Evolutionary conservation across 2,329 filamentous ascomycete genomes (phyloP).

Genomic region (Beauveria australis): DNA sequence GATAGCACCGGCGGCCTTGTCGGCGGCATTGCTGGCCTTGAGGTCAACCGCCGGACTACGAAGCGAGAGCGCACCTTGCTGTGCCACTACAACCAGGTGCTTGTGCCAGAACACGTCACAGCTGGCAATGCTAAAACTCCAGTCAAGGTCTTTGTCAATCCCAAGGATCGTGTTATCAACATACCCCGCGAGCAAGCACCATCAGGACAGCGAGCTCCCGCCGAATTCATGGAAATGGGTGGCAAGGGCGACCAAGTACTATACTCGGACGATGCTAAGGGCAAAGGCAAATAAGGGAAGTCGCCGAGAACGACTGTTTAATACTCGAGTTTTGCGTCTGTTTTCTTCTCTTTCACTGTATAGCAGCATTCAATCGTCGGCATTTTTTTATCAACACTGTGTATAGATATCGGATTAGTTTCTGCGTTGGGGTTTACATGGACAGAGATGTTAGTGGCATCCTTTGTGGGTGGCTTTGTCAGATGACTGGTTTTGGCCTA

Average conservation of each 20-base stretch:
- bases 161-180: conserved; percentile 36
- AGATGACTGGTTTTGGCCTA: not conserved
- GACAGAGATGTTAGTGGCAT: not conserved
- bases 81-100: conserved; percentile 69
- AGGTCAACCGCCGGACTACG: conserved; percentile 75
- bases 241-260: conserved; percentile 77
- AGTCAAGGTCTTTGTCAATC: conserved; percentile 71
- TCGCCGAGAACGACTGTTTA: not conserved
- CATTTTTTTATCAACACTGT: conserved; percentile 1
- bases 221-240: conserved; percentile 77
- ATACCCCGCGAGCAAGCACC: conserved; percentile 55
- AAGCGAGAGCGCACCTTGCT: conserved; percentile 79
- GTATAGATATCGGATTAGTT: conserved; percentile 8
- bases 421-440: not conserved
- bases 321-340: not conserved
- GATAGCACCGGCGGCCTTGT: conserved; percentile 92
- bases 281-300: conserved; percentile 16
- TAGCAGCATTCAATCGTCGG: not conserved
- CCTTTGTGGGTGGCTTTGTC: not conserved
- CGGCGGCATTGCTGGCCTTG: conserved; percentile 72
- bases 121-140: conserved; percentile 47
- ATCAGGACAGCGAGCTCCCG: conserved; percentile 55
- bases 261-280: conserved; percentile 53
- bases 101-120: conserved; percentile 44
- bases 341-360: not conserved